A percentile compares a stretch with the other conserved stretches of the same genome.
Evolutionary conservation across 768 basidiomycete genomes (phyloP).

Genomic region (Neoboletus magnificus): DNA sequence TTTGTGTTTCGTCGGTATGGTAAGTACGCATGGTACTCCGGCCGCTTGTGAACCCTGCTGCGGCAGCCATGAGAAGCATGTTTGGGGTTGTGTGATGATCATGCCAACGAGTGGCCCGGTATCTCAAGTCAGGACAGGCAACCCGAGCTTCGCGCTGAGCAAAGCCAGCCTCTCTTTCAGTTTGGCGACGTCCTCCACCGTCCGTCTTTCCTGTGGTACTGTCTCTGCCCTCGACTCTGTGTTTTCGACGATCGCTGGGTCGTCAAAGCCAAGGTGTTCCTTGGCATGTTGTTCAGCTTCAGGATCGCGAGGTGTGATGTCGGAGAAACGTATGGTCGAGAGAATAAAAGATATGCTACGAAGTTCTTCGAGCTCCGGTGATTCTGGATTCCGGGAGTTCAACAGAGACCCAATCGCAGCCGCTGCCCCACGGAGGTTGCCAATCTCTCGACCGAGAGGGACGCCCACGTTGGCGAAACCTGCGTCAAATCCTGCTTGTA

Average conservation of each 20-base stretch:
- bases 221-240: constrained; percentile 35
- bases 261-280: constrained; percentile 50
- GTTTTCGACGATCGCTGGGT: constrained; percentile 31
- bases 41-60: neutral
- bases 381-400: constrained; percentile 24
- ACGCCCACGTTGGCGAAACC: constrained; percentile 74
- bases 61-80: neutral
- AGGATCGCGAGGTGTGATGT: constrained; percentile 70
- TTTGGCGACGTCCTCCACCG: constrained; percentile 38
- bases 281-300: constrained; percentile 77
- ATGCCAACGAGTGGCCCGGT: neutral
- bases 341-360: constrained; percentile 56
- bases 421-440: constrained; percentile 68
- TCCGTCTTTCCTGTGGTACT: constrained; percentile 26
- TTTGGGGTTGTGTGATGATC: neutral
- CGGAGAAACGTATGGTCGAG: constrained; percentile 58
- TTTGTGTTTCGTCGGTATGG: neutral
- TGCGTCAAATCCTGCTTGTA: constrained; percentile 88
- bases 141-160: constrained; percentile 32
- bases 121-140: constrained; percentile 21
- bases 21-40: neutral
- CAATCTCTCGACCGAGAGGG: constrained; percentile 74
- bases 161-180: constrained; percentile 37
- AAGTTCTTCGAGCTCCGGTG: constrained; percentile 37
- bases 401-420: constrained; percentile 63